phyloP scores from a whole-genome alignment of 495 filamentous ascomycete species.

The Penicillium steckii region DNA sequence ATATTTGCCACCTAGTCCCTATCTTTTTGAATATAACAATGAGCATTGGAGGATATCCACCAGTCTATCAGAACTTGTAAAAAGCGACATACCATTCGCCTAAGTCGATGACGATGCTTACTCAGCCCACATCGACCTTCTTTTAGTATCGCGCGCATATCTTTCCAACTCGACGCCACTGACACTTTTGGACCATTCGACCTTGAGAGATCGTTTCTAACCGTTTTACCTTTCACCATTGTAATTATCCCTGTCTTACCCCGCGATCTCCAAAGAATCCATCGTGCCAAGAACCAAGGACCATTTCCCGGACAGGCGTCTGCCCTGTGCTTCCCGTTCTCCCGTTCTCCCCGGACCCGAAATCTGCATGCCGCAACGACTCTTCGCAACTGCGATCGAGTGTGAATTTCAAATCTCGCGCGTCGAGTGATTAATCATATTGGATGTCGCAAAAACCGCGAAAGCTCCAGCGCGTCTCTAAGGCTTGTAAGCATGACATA shows the following conservation, averaged over 20 bases:
- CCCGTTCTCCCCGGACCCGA: slow-evolving; percentile 2
- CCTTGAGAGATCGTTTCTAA: no score
- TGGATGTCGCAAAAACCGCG: slow-evolving; percentile 35
- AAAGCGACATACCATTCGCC: no score
- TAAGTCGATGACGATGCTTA: no score
- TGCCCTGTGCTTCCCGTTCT: not conserved
- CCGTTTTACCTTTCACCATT: no score
- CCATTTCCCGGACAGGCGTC: not conserved
- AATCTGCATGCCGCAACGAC: slow-evolving; percentile 3
- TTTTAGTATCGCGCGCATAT: not conserved
- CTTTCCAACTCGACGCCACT: no score
- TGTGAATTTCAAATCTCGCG: not conserved
- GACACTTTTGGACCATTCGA: no score
- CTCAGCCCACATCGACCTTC: not conserved
- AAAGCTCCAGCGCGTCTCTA: slow-evolving; percentile 34
- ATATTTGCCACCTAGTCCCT: no score
- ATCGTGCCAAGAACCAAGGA: not conserved
- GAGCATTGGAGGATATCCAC: no score
- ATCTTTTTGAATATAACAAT: no score
- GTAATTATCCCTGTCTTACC: no score
- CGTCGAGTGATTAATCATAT: slow-evolving; percentile 11
- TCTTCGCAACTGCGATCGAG: not conserved
- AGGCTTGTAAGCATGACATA: slow-evolving; percentile 23
- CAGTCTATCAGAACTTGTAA: no score
- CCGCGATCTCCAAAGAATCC: no score